phyloP scores from a whole-genome alignment of 1,139 yeast species.

The Taphrina wiesneri region DNA sequence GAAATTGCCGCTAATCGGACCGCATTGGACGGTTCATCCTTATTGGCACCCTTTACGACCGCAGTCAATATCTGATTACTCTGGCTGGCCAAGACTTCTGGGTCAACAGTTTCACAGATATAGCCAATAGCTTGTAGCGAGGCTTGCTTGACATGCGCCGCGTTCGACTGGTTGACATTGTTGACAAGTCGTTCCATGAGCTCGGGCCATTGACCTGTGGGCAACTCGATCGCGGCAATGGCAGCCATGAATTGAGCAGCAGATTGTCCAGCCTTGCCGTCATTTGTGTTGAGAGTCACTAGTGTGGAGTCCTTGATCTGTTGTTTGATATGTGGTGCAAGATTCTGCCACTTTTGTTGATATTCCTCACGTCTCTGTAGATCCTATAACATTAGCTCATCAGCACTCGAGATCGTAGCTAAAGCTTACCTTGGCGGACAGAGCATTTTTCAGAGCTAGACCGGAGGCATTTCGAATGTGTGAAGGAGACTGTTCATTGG shows the following conservation, averaged over 20 bases:
- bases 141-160: constrained; percentile 70
- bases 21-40: constrained; percentile 67
- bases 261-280: constrained; percentile 79
- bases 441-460: constrained; percentile 79
- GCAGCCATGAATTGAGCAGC: constrained; percentile 96
- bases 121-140: constrained; percentile 89
- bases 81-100: constrained; percentile 76
- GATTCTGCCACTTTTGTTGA: constrained; percentile 57
- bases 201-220: constrained; percentile 83
- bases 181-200: constrained; percentile 79
- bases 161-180: constrained; percentile 67
- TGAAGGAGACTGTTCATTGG: constrained; percentile 62
- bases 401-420: constrained; percentile 42
- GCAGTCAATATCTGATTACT: constrained; percentile 92
- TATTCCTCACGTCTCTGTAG: constrained; percentile 35
- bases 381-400: constrained; percentile 24
- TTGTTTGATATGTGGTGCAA: constrained; percentile 58
- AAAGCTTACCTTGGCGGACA: constrained; percentile 65
- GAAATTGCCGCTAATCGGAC: constrained; percentile 89
- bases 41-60: constrained; percentile 92
- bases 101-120: constrained; percentile 92
- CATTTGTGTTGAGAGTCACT: constrained; percentile 62
- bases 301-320: constrained; percentile 69
- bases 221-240: constrained; percentile 90
- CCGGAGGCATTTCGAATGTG: constrained; percentile 95